These are phyloP conservation scores for Tolypocladium tundrense DNA, from an alignment of 2,329 filamentous ascomycete genomes.

Conservation along the genomic window DNA sequence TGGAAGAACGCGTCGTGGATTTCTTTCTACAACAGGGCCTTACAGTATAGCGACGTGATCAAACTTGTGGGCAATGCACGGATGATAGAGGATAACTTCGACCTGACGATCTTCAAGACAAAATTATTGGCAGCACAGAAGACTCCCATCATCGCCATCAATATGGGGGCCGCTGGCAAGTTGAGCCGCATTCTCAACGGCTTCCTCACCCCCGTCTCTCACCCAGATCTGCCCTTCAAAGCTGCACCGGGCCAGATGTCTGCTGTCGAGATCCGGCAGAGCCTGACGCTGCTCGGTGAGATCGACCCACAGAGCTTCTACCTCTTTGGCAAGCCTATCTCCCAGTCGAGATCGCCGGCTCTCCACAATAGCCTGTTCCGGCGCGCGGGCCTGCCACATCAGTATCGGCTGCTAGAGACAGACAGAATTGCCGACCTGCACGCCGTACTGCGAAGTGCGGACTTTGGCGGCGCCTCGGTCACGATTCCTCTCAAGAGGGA, in stretches of 20 bases:
- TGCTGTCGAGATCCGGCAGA: slow-evolving; percentile 75
- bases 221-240: slow-evolving; percentile 80
- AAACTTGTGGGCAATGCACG: slow-evolving; percentile 83
- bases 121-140: slow-evolving; percentile 64
- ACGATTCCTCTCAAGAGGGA: slow-evolving; percentile 93
- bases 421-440: slow-evolving; percentile 49
- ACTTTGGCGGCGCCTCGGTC: slow-evolving; percentile 89
- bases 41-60: slow-evolving; percentile 86
- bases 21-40: slow-evolving; percentile 75
- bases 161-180: slow-evolving; percentile 85
- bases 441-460: slow-evolving; percentile 53
- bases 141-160: slow-evolving; percentile 85
- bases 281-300: slow-evolving; percentile 67
- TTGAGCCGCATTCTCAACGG: slow-evolving; percentile 81
- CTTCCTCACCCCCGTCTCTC: slow-evolving; percentile 92
- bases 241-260: slow-evolving; percentile 91
- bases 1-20: slow-evolving; percentile 95
- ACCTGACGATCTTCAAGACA: slow-evolving; percentile 69
- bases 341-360: slow-evolving; percentile 72
- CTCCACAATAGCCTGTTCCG: slow-evolving; percentile 82
- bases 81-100: slow-evolving; percentile 74
- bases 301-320: slow-evolving; percentile 69
- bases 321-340: slow-evolving; percentile 79
- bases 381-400: slow-evolving; percentile 69
- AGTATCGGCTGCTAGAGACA: slow-evolving; percentile 71